phyloP scores from a whole-genome alignment of 163 green algal genomes.

The Prototheca cutis region DNA sequence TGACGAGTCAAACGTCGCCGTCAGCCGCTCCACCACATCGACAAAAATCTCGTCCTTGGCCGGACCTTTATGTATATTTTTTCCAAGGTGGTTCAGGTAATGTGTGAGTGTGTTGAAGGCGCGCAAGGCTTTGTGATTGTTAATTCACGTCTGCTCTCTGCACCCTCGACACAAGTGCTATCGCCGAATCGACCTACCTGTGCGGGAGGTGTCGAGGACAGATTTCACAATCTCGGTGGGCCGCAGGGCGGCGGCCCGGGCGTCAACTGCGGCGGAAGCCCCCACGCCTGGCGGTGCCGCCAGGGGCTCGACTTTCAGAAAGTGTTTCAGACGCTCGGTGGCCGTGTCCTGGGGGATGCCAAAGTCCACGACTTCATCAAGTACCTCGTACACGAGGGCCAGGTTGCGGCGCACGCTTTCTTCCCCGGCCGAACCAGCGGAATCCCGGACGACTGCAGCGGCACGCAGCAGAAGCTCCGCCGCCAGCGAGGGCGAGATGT shows the following conservation, averaged over 20 bases:
- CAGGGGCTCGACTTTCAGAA: conserved; percentile 83
- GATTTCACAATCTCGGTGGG: conserved; percentile 78
- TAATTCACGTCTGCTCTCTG: no score
- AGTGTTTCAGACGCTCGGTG: conserved; percentile 85
- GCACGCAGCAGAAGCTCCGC: conserved; percentile 86
- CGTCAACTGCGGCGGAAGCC: neutral
- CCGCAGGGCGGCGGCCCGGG: no score
- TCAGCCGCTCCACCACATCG: conserved; percentile 85
- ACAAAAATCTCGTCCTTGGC: conserved; percentile 77
- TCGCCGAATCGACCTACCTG: no score
- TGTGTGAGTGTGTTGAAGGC: no score
- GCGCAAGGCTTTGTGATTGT: no score
- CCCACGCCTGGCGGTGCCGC: neutral
- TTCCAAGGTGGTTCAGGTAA: no score
- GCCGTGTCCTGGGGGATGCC: conserved; percentile 75
- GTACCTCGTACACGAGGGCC: conserved; percentile 91
- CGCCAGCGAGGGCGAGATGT: conserved; percentile 77
- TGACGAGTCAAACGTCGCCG: conserved; percentile 75
- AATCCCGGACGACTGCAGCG: conserved; percentile 76
- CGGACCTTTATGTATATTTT: conserved; percentile 20
- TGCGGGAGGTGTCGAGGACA: conserved; percentile 71
- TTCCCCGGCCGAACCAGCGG: conserved; percentile 79
- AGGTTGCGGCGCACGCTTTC: conserved; percentile 93
- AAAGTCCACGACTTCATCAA: conserved; percentile 91
- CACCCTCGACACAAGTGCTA: no score